Base-by-base conservation (phyloP, 2,329 filamentous ascomycete species). In the Hypomyces rosellus region DNA sequence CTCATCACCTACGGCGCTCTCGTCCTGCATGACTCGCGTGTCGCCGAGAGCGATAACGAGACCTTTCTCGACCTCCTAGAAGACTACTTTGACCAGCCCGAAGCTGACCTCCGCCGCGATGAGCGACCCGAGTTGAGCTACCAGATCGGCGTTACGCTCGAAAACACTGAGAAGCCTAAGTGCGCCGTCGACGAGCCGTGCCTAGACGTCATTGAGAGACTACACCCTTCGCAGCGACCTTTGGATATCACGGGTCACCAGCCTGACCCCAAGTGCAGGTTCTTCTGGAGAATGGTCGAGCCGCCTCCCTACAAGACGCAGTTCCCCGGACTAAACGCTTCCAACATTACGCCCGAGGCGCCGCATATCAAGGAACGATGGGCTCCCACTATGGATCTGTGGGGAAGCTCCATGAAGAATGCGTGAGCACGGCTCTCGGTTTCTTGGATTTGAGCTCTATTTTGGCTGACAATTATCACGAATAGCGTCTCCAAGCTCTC, bases 111-210 rank as follows among this genome's bases (percentile, higher is more conserved):
- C 34, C 64, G 63, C 45, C 61, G 61, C 34, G 80, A 83, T 56
- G 77, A 81, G 67, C 73, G 78, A 2, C 80, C 80, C 5, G 76
- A 77, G 59, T 67, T 82, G 22, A 73, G 74, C 60, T 82, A 81
- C 67, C 80, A 83, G 66, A 72, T 83, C 45, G 80, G 80, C 55
- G 80, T 81, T 39, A 83, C 80, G 33, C 74, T 83, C 49, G 80
- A 81, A 58, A 79, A 81, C 65, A 83, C 80, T 1, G 80, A 83
- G 69, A 80, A 76, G 68, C 80, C 80, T 49, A 81, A 81, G 65
- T 83, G 80, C 64, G 80, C 80, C 52, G 78, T 81, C 55, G 77
- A 82, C 63, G 78, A 77, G 69, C 77, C 79, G 30, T 83, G 80
- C 56, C 71, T 82, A 34, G 68, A 74, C 54, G 73, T 83, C 40